Evolutionary conservation across 495 filamentous ascomycete genomes (phyloP).

Genomic region (Copromyces sp.): DNA sequence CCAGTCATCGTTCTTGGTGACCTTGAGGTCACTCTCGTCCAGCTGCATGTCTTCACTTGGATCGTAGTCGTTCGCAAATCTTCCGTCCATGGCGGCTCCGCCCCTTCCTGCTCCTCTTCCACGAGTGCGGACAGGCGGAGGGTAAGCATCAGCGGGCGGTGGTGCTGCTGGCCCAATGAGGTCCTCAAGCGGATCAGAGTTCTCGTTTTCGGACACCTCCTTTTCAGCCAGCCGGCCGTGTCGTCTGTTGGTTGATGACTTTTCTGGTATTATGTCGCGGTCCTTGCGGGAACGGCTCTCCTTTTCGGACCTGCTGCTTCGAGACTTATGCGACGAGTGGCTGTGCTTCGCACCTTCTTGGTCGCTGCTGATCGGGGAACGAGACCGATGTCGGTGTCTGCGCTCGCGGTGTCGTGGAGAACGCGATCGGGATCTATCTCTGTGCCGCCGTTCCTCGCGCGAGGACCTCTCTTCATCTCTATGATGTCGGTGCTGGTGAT

Average conservation of each 20-base stretch:
- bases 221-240: conserved; percentile 14
- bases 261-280: conserved; percentile 2
- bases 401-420: conserved; percentile 12
- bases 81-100: conserved; percentile 64
- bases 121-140: conserved; percentile 45
- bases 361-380: conserved; percentile 9
- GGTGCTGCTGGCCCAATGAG: conserved; percentile 73
- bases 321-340: background rate
- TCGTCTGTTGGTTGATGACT: conserved; percentile 8
- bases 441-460: background rate
- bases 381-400: conserved; percentile 16
- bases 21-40: conserved; percentile 22
- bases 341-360: background rate
- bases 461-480: conserved; percentile 3
- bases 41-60: conserved; percentile 59
- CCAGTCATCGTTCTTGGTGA: conserved; percentile 54
- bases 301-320: conserved; percentile 7
- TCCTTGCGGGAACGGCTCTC: background rate
- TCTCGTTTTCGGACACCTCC: conserved; percentile 21
- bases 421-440: conserved; percentile 10
- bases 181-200: conserved; percentile 70
- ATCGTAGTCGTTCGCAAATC: conserved; percentile 71
- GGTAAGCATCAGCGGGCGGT: conserved; percentile 23
- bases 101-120: conserved; percentile 58
- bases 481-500: conserved; percentile 2